Conservation (phyloP, 2,329 filamentous ascomycete species). For the Diaporthe humulicola region DNA sequence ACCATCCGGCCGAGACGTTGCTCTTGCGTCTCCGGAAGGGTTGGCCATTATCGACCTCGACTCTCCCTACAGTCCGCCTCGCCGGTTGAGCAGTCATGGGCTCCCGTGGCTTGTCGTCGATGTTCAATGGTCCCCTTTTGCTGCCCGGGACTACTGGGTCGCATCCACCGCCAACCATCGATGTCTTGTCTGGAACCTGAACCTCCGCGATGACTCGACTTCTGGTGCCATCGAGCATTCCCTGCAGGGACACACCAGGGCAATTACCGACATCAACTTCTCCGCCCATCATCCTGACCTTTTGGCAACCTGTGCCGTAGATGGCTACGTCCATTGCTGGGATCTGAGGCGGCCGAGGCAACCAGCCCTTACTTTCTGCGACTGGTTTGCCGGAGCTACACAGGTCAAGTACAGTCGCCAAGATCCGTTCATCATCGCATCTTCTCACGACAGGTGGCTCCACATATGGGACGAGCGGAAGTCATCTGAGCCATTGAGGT, state of each 20-base stretch:
- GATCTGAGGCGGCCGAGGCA: conserved; percentile 82
- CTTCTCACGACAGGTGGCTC: conserved; percentile 88
- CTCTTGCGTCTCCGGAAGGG: conserved; percentile 89
- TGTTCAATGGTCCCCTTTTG: conserved; percentile 97
- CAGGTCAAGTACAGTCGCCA: conserved; percentile 96
- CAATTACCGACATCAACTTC: conserved; percentile 97
- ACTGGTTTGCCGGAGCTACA: conserved; percentile 94
- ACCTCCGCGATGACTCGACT: conserved; percentile 79
- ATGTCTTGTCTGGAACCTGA: conserved; percentile 93
- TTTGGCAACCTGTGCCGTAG: conserved; percentile 90
- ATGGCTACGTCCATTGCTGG: conserved; percentile 95
- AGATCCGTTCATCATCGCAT: conserved; percentile 87
- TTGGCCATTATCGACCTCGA: conserved; percentile 94
- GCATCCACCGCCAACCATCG: conserved; percentile 95
- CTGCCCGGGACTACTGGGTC: conserved; percentile 90
- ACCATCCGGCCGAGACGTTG: conserved; percentile 89
- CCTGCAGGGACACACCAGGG: conserved; percentile 83
- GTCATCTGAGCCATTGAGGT: conserved; percentile 81
- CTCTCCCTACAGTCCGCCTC: conserved; percentile 87
- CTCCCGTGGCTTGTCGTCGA: conserved; percentile 96
- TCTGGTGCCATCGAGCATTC: conserved; percentile 85
- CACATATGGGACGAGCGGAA: conserved; percentile 92
- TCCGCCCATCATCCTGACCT: conserved; percentile 92
- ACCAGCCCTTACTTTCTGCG: conserved; percentile 85
- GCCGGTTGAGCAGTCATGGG: conserved; percentile 84